A percentile compares a stretch with the other conserved stretches of the same genome.
Evolutionary conservation across 78 protist genomes (phyloP).

Genomic region (Speleostelium caveatum): DNA sequence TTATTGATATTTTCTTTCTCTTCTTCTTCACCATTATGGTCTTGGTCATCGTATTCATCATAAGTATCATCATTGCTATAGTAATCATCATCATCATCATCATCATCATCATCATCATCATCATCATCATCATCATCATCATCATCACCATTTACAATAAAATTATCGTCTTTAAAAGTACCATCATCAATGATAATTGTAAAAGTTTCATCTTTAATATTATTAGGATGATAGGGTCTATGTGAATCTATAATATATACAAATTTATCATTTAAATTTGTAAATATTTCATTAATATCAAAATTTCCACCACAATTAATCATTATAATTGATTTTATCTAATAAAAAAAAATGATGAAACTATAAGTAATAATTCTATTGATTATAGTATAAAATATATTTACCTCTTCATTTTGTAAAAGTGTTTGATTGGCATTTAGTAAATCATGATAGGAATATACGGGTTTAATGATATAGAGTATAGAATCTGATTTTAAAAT

Average conservation of each 20-base stretch:
- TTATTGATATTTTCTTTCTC: neutral
- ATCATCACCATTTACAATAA: neutral
- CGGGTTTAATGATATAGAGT: conserved; percentile 54
- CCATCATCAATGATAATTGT: conserved; percentile 67
- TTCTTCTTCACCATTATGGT: neutral
- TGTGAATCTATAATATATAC: conserved; percentile 71
- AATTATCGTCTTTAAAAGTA: neutral
- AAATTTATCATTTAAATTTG: conserved; percentile 49
- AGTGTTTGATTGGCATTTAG: conserved; percentile 23
- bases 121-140: neutral
- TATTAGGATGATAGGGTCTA: conserved; percentile 50
- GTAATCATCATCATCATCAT: conserved; percentile 8
- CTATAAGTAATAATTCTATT: too few species aligned
- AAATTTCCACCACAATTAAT: conserved; percentile 80
- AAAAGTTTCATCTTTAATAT: conserved; percentile 10
- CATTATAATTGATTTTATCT: conserved; percentile 59
- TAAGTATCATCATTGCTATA: neutral
- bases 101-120: conserved; percentile 21
- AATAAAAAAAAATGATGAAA: neutral
- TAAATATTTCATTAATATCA: conserved; percentile 23
- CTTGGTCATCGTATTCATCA: neutral
- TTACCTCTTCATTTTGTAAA: conserved; percentile 47
- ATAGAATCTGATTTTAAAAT: conserved; percentile 69
- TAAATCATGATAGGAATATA: conserved; percentile 15
- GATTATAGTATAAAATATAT: too few species aligned